Conservation (phyloP, 116 monocot species). For the Posidonia oceanica region DNA sequence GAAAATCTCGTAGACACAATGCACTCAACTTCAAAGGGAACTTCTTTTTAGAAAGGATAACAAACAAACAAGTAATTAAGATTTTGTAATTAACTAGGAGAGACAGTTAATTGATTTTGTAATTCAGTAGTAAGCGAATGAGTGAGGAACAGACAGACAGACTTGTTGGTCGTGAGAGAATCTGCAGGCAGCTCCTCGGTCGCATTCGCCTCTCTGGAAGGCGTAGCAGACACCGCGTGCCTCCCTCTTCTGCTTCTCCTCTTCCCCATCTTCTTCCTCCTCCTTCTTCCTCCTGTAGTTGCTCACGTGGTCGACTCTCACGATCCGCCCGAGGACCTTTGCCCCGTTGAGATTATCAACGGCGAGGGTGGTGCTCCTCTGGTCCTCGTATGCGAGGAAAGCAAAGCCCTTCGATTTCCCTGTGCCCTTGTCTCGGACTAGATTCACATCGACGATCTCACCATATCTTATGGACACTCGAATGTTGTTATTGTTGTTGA, state of each 20-base stretch:
- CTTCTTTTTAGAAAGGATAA: too few relatives aligned
- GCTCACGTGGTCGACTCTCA: slow-evolving; percentile 83
- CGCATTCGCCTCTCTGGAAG: slow-evolving; percentile 83
- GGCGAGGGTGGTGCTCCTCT: slow-evolving; percentile 89
- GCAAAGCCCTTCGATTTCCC: slow-evolving; percentile 96
- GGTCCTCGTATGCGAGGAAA: slow-evolving; percentile 94
- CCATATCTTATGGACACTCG: slow-evolving; percentile 49
- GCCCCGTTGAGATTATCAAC: slow-evolving; percentile 98
- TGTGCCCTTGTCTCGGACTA: slow-evolving; percentile 82
- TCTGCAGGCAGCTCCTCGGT: slow-evolving; percentile 74
- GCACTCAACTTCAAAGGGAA: too few relatives aligned
- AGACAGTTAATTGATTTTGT: too few relatives aligned
- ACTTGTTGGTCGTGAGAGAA: slow-evolving; percentile 89
- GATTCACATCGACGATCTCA: slow-evolving; percentile 88
- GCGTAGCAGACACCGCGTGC: slow-evolving; percentile 77
- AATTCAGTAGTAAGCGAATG: too few relatives aligned
- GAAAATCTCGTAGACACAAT: too few relatives aligned
- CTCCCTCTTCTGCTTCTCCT: slow-evolving; percentile 54
- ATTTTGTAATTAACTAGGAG: too few relatives aligned
- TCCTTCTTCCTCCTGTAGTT: slow-evolving; percentile 89
- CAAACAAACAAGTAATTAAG: too few relatives aligned
- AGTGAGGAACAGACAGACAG: background rate
- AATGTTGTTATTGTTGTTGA: too few relatives aligned
- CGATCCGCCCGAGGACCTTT: slow-evolving; percentile 62
- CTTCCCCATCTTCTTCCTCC: slow-evolving; percentile 62